Evolutionary conservation across 2,329 filamentous ascomycete genomes (phyloP), one percentile per base, ranked within the genome.

Genomic region (Cyphellophora europaea): DNA sequence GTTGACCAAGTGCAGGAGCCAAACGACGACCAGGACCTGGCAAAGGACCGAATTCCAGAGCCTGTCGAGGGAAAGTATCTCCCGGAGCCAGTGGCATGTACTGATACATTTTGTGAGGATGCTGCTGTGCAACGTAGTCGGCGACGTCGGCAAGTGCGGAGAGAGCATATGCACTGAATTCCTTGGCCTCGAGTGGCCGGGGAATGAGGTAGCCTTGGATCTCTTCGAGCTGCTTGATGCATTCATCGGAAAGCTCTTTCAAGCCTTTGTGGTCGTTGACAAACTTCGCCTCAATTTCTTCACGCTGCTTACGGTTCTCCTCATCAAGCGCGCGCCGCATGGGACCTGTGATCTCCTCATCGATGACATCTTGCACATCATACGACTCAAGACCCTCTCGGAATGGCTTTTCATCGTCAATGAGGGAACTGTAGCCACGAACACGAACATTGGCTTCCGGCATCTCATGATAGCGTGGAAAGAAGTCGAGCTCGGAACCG

Each of bases 401-500:
- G 40, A 46, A 48, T 6, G 46, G 30, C 27, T 48, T 48, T 31
- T 50, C 48, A 29, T 49, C 47, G 25, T 33, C 41, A 32, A 50
- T 44, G 18, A 30, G 21, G 11, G 48, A 50, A 16, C 35, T 37
- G 32, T 48, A 50, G 5, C 48, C 48, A 5, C 48, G 42, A 12
- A 40, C 35, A 23, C 42, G 39, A 16, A 37, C 35, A 35, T 46
- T 32, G 10, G 45, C 33, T 35, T 48, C 45, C 5, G 44, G 45
- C 11, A 45, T 18, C 35, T 49, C 42, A 29, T 49, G 46, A 27
- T 45, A 48, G 16, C 41, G 41, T 8, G 44, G 44, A 30, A 44
- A 46, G 25, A 42, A 41, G 30, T 57, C 37, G 42, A 56, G 25
- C 53, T 61, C 19, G 34, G 42, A 42, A 27, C 45, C 43, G 49